Conservation (phyloP, 2,329 filamentous ascomycete genomes). For the Neofusicoccum umdonicola region DNA sequence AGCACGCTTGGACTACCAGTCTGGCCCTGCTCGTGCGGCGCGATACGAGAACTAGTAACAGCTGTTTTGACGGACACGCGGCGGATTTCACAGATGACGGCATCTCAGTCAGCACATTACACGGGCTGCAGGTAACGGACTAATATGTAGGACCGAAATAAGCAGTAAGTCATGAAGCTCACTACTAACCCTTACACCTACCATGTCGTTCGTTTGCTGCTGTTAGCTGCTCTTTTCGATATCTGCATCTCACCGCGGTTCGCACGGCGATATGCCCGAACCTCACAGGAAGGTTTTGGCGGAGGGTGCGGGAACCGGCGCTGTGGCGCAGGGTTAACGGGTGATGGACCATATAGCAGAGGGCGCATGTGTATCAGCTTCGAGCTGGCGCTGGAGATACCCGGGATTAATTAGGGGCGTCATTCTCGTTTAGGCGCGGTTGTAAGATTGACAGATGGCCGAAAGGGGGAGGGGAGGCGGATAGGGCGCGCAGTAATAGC, state of each 20-base stretch:
- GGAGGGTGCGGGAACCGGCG: not conserved
- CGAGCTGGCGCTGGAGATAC: not conserved
- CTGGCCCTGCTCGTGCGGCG: not conserved
- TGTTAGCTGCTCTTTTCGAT: not conserved
- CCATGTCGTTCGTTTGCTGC: not conserved
- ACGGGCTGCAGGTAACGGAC: not conserved
- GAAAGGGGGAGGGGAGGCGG: constrained; percentile 6
- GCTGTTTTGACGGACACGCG: not conserved
- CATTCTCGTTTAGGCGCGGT: not conserved
- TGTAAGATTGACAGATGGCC: constrained; percentile 10
- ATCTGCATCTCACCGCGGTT: not conserved
- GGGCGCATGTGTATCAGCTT: not conserved
- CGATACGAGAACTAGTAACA: not conserved
- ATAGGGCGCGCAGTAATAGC: constrained; percentile 4
- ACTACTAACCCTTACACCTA: not conserved
- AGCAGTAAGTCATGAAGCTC: constrained; percentile 6
- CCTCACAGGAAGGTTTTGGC: constrained; percentile 3
- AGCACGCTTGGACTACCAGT: not conserved
- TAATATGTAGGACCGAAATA: constrained; percentile 1
- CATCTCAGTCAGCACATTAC: not conserved
- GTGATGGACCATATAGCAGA: not conserved
- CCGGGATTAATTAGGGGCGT: constrained; percentile 6
- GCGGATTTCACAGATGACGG: not conserved
- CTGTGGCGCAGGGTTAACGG: constrained; percentile 2
- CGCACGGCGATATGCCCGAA: not conserved